Evolutionary conservation across 306 rosid genomes (phyloP).

Genomic region (Carpinus fangiana): DNA sequence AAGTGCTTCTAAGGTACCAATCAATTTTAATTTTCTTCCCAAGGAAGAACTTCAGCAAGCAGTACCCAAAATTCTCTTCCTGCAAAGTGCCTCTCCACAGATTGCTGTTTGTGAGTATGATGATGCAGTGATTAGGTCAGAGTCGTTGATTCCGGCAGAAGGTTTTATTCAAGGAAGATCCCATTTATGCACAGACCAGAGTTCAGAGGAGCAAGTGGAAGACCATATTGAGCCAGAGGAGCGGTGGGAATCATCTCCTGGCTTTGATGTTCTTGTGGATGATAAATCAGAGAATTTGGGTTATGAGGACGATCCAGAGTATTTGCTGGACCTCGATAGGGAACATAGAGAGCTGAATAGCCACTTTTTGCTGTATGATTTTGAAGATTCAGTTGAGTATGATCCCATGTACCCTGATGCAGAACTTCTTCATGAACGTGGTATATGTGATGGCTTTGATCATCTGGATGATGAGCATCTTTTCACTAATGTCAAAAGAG

Average conservation of each 20-base stretch:
- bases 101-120: constrained; percentile 42
- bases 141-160: constrained; percentile 39
- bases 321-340: constrained; percentile 41
- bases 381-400: constrained; percentile 45
- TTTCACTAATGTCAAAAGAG: constrained; percentile 34
- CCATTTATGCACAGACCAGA: constrained; percentile 38
- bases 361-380: constrained; percentile 45
- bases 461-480: constrained; percentile 36
- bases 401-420: constrained; percentile 41
- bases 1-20: constrained; percentile 30
- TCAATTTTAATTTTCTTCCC: constrained; percentile 31
- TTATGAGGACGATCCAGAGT: constrained; percentile 49
- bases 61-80: constrained; percentile 34
- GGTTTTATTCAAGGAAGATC: constrained; percentile 38
- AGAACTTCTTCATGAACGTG: constrained; percentile 48
- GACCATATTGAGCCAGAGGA: constrained; percentile 55
- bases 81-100: constrained; percentile 28
- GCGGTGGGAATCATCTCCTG: constrained; percentile 80
- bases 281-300: constrained; percentile 46
- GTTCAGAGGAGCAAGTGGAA: constrained; percentile 55
- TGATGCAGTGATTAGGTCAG: constrained; percentile 40
- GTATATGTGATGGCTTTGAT: constrained; percentile 33
- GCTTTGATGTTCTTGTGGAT: constrained; percentile 89
- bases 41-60: constrained; percentile 36
- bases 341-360: constrained; percentile 41